These are phyloP conservation scores for Parasarocladium wereldwijsianum DNA, from an alignment of 2,329 filamentous ascomycete species.

Conservation along the genomic window DNA sequence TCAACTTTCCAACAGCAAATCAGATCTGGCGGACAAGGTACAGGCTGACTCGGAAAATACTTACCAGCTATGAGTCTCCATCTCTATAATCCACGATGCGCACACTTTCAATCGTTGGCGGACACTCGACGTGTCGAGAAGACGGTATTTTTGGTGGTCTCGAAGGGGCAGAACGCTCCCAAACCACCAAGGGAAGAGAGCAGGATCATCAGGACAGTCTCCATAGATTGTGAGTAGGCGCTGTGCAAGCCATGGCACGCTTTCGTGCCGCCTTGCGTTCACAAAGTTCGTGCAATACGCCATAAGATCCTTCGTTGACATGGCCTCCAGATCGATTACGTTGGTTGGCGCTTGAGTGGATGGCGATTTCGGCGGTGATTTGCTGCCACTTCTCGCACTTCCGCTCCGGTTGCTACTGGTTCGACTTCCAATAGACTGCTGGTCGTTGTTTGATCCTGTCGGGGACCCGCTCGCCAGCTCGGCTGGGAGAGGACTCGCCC, in stretches of 20 bases:
- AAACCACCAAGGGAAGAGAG: constrained; percentile 80
- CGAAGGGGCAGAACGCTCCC: constrained; percentile 65
- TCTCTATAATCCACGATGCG: constrained; percentile 60
- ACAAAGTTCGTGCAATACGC: constrained; percentile 54
- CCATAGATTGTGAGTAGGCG: constrained; percentile 63
- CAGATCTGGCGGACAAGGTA: too few relatives aligned
- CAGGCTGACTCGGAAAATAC: constrained; percentile 18
- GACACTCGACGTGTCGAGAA: constrained; percentile 62
- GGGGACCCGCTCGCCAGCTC: neutral
- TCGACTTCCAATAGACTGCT: neutral
- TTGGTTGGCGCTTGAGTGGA: constrained; percentile 1
- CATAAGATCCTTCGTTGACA: constrained; percentile 60
- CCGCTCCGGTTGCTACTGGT: neutral
- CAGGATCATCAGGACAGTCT: constrained; percentile 60
- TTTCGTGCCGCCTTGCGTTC: constrained; percentile 48
- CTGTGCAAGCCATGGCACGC: constrained; percentile 60
- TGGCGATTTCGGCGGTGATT: neutral
- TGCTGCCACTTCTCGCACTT: neutral
- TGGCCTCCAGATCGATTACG: constrained; percentile 14
- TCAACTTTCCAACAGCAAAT: too few relatives aligned
- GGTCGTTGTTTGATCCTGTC: neutral
- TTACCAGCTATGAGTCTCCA: constrained; percentile 59
- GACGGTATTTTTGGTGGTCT: constrained; percentile 64
- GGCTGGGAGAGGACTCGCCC: neutral
- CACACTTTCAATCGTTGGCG: constrained; percentile 73